Evolutionary conservation across 2,329 filamentous ascomycete species (phyloP), one percentile per base, ranked within the genome.

Genomic region (Colletotrichum siamense): DNA sequence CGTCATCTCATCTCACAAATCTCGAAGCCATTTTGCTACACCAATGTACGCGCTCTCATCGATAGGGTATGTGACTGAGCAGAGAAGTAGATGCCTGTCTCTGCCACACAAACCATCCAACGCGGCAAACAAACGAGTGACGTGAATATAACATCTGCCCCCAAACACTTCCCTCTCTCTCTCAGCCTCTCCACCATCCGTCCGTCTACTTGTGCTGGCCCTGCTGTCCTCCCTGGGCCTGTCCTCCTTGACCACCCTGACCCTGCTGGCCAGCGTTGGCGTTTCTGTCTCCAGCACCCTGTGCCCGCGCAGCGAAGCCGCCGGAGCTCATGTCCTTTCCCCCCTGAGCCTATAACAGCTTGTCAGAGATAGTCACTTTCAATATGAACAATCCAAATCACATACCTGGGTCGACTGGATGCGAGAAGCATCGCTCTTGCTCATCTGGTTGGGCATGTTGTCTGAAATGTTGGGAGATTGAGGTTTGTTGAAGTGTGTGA

Each of bases 191-290:
- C n/a, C 18, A 12, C 5, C n/a, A 0, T 3, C 6, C 9, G 57
- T 8, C 3, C 30, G 2, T 30, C 55, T 62, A 72, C 73, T 75
- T 72, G 39, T 73, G 63, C 68, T 71, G 44, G 8, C 71, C 71
- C 64, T 73, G 64, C 8, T 65, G 52, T 13, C 65, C 62, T 24
- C 34, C 44, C n/a, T 71, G 59, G 3, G 15, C 15, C 15, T 75
- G 72, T 49, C 69, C 65, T 12, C 57, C 36, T 61, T 32, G 34
- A 3, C 69, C 61, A 39, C 36, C 13, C 10, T 22, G 26, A 5
- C 55, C 55, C 36, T 73, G 71, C 28, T 73, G 71, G 12, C 64
- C 62, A 15, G 68, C 68, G 55, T 76, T 57, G 9, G 39, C 10
- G 32, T 73, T 64, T 12, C 36, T 62, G 59, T 69, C 73, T 4